These are phyloP conservation scores for Colletotrichum magnum DNA, from an alignment of 2,329 filamentous ascomycete genomes.

Conservation along the genomic window DNA sequence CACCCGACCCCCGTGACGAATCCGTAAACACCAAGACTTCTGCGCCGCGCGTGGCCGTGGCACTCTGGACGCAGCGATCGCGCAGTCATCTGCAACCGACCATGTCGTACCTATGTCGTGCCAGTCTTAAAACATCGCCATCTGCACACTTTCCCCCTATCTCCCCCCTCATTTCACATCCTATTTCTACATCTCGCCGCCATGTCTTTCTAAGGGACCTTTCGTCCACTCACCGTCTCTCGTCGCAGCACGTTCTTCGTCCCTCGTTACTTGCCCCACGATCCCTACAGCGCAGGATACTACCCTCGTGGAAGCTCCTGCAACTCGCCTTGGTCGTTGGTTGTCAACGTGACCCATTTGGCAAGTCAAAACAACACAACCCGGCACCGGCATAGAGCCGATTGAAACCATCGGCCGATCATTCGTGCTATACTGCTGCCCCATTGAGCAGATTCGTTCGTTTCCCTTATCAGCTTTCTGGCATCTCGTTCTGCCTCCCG, in stretches of 20 bases:
- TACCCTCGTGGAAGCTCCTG: slow-evolving; percentile 31
- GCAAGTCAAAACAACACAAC: no score
- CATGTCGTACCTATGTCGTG: background rate
- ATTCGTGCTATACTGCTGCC: no score
- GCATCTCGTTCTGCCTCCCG: background rate
- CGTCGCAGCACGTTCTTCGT: slow-evolving; percentile 32
- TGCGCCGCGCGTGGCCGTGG: slow-evolving; percentile 3
- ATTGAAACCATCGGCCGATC: no score
- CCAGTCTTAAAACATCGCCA: slow-evolving; percentile 16
- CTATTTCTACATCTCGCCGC: slow-evolving; percentile 3
- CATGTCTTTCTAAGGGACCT: slow-evolving; percentile 3
- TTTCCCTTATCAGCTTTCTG: no score
- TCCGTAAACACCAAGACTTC: slow-evolving; percentile 25
- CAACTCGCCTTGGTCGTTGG: slow-evolving; percentile 24
- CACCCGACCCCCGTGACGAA: slow-evolving; percentile 20
- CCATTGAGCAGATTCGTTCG: no score
- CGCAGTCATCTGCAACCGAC: slow-evolving; percentile 12
- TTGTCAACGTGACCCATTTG: no score
- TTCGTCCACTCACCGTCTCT: slow-evolving; percentile 35
- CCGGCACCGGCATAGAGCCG: no score
- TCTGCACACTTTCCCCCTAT: background rate
- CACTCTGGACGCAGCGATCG: slow-evolving; percentile 17
- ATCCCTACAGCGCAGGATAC: slow-evolving; percentile 21
- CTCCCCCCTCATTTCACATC: background rate
- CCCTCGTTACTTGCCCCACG: slow-evolving; percentile 23